Percentiles rank a stretch among this genome's conserved stretches.
Conservation (phyloP, 192 early-diverging fungal genomes). For the Mortierella claussenii region DNA sequence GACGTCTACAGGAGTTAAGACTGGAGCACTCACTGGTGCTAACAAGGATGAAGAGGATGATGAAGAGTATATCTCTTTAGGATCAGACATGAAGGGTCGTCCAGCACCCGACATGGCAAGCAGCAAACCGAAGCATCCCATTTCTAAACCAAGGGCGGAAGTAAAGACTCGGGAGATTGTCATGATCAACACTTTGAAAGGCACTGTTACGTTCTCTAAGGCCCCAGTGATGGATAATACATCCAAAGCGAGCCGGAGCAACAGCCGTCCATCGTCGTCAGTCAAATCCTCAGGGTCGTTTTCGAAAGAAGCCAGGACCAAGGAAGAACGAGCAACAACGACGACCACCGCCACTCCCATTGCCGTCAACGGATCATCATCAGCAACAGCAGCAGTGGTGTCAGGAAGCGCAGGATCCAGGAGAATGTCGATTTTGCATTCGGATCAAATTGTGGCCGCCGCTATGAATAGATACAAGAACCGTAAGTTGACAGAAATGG, state of each 20-base stretch:
- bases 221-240: no score
- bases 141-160: no score
- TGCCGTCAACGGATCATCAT: no score
- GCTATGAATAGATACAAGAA: conserved; percentile 54
- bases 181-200: conserved; percentile 24
- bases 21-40: no score
- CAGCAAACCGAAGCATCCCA: conserved; percentile 1
- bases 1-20: no score
- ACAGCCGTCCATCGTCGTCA: no score
- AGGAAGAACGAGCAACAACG: conserved; percentile 2
- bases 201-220: conserved; percentile 11
- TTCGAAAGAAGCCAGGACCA: neutral
- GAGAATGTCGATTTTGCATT: conserved; percentile 54
- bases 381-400: no score
- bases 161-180: conserved; percentile 17
- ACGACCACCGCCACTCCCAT: neutral
- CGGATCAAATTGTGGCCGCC: conserved; percentile 56
- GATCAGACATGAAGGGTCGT: no score
- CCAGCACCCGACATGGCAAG: no score
- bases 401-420: conserved; percentile 5
- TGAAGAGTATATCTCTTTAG: conserved; percentile 14
- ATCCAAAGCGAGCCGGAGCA: no score
- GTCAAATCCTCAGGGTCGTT: no score
- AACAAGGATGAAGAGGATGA: conserved; percentile 8
- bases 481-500: conserved; percentile 52